Conservation (phyloP, 345 rosid species). For the Ceriops decandra region DNA sequence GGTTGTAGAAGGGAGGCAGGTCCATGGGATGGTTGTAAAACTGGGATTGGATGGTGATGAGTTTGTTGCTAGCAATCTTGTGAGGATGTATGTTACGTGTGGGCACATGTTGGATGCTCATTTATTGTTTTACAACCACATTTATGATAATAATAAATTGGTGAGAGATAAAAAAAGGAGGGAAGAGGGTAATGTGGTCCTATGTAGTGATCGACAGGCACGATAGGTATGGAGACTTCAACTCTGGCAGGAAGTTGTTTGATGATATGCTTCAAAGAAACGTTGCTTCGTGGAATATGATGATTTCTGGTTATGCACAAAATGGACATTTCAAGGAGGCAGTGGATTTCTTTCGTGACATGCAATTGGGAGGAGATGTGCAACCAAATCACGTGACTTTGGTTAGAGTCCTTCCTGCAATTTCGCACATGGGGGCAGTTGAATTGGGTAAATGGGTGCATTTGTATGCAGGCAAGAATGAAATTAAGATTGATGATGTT, state of each 20-base stretch:
- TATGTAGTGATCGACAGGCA: slow-evolving; percentile 66
- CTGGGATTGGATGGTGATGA: slow-evolving; percentile 50
- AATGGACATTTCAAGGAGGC: slow-evolving; percentile 57
- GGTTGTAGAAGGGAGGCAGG: slow-evolving; percentile 55
- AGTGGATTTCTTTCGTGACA: slow-evolving; percentile 45
- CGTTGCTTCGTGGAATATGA: slow-evolving; percentile 62
- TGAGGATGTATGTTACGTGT: slow-evolving; percentile 64
- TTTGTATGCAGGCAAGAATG: too few species aligned
- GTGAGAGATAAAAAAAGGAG: slow-evolving; percentile 31
- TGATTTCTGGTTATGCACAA: slow-evolving; percentile 69
- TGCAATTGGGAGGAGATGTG: slow-evolving; percentile 41
- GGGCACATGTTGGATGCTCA: slow-evolving; percentile 51
- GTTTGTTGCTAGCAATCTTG: slow-evolving; percentile 60
- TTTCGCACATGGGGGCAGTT: slow-evolving; percentile 48
- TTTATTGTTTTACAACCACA: slow-evolving; percentile 34
- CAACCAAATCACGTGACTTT: slow-evolving; percentile 56
- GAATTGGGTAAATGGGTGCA: too few species aligned
- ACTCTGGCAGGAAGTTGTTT: slow-evolving; percentile 29
- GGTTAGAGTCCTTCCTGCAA: slow-evolving; percentile 64
- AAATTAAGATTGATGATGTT: slow-evolving; percentile 46
- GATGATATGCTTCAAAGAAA: slow-evolving; percentile 27
- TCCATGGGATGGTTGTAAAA: slow-evolving; percentile 56
- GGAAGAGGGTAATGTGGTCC: slow-evolving; percentile 54
- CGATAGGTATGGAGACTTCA: slow-evolving; percentile 47
- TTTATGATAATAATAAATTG: slow-evolving; percentile 17